A percentile compares a stretch with the other conserved stretches of the same genome.
Evolutionary conservation across 129 eudicot species (phyloP).

Genomic region (Calendula officinalis): DNA sequence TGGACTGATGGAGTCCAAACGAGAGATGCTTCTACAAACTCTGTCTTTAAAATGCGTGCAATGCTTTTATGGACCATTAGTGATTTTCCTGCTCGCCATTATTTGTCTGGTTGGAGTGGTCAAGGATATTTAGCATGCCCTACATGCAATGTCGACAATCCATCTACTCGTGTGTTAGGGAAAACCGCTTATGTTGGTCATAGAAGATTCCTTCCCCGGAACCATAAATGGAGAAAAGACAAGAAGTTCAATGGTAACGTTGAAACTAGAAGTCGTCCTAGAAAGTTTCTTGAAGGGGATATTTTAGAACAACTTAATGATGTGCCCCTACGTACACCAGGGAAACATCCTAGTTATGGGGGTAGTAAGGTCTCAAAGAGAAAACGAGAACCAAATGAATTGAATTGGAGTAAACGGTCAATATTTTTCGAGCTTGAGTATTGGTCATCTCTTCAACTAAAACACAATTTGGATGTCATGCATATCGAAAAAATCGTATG

Average conservation of each 20-base stretch:
- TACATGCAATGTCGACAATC: background rate
- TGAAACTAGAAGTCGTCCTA: background rate
- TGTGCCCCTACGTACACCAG: background rate
- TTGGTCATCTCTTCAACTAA: background rate
- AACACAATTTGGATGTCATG: conserved; percentile 5
- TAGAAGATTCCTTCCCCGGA: background rate
- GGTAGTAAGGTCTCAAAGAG: background rate
- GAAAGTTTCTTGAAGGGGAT: background rate
- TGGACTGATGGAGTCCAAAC: too few relatives aligned
- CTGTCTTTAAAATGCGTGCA: too few relatives aligned
- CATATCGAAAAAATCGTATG: background rate
- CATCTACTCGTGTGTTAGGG: background rate
- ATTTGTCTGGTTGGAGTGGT: background rate
- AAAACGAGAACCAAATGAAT: background rate
- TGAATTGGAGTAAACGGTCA: background rate
- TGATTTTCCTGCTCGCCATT: too few relatives aligned
- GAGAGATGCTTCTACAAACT: too few relatives aligned
- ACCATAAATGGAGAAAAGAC: background rate
- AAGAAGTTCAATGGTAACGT: background rate
- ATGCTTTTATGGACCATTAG: too few relatives aligned
- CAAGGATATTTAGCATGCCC: background rate
- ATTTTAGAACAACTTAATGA: background rate
- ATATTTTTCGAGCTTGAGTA: conserved; percentile 1
- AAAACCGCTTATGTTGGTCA: conserved; percentile 1
- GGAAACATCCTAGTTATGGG: conserved; percentile 1